A percentile compares a stretch with the other conserved stretches of the same genome.
Evolutionary conservation across 495 filamentous ascomycete species (phyloP).

Genomic region (Patellaria atrata): DNA sequence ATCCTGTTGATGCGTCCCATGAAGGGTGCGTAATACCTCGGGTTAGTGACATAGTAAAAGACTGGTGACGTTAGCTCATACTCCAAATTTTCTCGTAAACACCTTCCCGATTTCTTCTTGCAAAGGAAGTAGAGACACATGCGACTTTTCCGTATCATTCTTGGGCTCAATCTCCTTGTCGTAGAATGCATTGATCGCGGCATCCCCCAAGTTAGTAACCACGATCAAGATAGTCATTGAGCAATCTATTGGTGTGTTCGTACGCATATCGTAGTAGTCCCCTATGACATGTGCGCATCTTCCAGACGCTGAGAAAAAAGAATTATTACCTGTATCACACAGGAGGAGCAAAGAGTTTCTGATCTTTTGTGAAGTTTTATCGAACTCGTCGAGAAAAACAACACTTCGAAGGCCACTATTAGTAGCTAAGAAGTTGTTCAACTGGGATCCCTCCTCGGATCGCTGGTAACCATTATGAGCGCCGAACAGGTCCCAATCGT

Average conservation of each 20-base stretch:
- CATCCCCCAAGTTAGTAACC: constrained; percentile 36
- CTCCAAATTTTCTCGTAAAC: constrained; percentile 1
- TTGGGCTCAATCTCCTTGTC: neutral
- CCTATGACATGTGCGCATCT: constrained; percentile 9
- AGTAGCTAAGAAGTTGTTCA: constrained; percentile 41
- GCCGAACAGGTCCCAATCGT: constrained; percentile 35
- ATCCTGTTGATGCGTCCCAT: constrained; percentile 31
- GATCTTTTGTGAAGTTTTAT: constrained; percentile 34
- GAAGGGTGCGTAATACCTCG: constrained; percentile 22
- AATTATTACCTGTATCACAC: constrained; percentile 9
- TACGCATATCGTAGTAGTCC: constrained; percentile 34
- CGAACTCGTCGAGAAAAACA: constrained; percentile 45
- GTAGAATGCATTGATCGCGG: constrained; percentile 20
- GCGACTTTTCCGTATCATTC: neutral
- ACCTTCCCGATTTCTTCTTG: constrained; percentile 36
- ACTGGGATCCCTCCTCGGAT: constrained; percentile 26
- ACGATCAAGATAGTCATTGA: constrained; percentile 42
- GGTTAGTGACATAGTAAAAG: neutral
- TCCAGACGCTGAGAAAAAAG: neutral
- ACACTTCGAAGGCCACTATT: constrained; percentile 30
- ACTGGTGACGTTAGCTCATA: neutral
- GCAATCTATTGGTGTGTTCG: constrained; percentile 32
- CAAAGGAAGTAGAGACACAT: constrained; percentile 2
- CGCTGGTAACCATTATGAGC: constrained; percentile 26
- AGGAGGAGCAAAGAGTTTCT: constrained; percentile 7